Conservation (phyloP, 148 eudicot species). For the Nyssa sinensis region DNA sequence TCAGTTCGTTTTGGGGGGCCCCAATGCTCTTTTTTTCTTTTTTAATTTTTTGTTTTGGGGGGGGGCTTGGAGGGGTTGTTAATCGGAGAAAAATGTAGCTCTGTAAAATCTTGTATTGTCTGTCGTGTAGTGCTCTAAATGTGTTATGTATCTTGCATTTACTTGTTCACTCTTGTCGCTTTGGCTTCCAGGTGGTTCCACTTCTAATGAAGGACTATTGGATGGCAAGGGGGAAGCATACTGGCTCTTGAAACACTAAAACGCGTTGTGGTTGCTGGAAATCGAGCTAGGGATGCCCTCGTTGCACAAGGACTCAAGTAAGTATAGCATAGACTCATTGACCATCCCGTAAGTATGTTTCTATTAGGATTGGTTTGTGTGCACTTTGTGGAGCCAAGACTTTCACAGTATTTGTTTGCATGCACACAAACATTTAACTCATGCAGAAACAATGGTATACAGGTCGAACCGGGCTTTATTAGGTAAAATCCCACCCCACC, state of each 20-base stretch:
- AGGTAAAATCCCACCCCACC: not conserved
- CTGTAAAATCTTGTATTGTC: too few species aligned
- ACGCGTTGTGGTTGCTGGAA: constrained; percentile 97
- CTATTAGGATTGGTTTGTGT: not conserved
- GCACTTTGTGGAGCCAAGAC: not conserved
- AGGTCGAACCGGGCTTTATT: not conserved
- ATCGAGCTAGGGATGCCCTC: constrained; percentile 98
- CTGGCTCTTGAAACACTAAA: constrained; percentile 95
- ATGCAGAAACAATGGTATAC: not conserved
- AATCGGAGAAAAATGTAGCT: too few species aligned
- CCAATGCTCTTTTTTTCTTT: too few species aligned
- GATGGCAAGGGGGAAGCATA: constrained; percentile 99
- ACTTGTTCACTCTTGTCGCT: constrained; percentile 1
- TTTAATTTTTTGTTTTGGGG: too few species aligned
- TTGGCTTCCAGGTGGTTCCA: constrained; percentile 79
- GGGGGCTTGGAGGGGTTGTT: too few species aligned
- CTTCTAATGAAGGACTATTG: constrained; percentile 99
- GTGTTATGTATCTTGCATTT: constrained; percentile 1
- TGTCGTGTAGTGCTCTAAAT: not conserved
- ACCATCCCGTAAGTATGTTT: not conserved
- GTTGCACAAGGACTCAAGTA: constrained; percentile 98
- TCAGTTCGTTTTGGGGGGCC: too few species aligned
- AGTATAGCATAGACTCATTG: constrained; percentile 28
- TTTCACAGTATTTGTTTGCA: not conserved
- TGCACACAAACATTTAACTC: not conserved